These are phyloP conservation scores for Trichosporon inkin DNA, from an alignment of 1,284 basidiomycete genomes.

Conservation along the genomic window DNA sequence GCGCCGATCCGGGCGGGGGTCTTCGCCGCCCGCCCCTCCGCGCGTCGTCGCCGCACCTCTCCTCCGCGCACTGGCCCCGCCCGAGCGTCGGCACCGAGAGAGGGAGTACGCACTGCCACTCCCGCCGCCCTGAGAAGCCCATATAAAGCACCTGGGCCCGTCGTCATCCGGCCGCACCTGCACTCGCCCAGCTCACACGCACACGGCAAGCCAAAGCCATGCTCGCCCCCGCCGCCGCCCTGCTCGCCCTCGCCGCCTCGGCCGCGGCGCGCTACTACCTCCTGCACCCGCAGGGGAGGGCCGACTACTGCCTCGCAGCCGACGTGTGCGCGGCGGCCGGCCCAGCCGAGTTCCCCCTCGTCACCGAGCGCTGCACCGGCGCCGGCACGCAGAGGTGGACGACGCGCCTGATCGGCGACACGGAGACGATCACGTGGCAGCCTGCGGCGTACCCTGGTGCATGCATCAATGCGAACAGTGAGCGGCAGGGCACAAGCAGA, in stretches of 20 bases:
- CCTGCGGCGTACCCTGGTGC: not conserved
- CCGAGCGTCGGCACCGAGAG: too few species aligned
- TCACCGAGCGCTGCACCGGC: not conserved
- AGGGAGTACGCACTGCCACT: too few species aligned
- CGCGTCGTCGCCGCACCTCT: too few species aligned
- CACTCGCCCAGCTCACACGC: too few species aligned
- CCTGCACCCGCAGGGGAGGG: not conserved
- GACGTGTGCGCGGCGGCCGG: not conserved
- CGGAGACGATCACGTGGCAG: slow-evolving; percentile 1
- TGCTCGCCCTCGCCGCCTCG: not conserved
- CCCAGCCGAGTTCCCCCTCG: not conserved
- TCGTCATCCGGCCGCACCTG: too few species aligned
- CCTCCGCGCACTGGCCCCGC: too few species aligned
- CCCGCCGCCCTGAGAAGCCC: too few species aligned
- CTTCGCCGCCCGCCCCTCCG: too few species aligned
- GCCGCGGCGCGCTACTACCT: not conserved
- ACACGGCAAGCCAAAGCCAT: too few species aligned
- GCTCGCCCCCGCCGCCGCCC: not conserved
- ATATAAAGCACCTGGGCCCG: too few species aligned
- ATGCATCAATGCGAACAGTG: slow-evolving; percentile 3
- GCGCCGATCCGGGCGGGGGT: too few species aligned
- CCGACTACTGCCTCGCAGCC: not conserved
- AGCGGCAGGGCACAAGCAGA: not conserved
- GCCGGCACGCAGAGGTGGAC: not conserved
- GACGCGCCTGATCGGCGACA: not conserved